phyloP scores from a whole-genome alignment of 305 asterid genomes.

The Fraxinus latifolia region DNA sequence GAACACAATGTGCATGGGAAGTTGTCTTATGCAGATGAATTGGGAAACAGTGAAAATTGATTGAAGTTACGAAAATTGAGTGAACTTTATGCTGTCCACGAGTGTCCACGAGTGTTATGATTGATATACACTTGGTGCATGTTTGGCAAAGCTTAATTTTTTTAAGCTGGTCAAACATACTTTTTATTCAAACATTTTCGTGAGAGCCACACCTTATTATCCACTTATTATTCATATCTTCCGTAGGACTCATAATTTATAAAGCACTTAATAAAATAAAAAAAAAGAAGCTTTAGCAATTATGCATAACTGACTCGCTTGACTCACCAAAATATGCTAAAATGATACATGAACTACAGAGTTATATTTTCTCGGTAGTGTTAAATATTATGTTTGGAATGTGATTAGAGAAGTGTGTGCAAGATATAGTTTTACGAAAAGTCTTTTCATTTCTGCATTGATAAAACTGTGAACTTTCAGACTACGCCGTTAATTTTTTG shows the following conservation, averaged over 20 bases:
- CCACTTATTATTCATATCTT: not conserved
- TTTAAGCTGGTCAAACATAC: not conserved
- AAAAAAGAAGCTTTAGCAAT: not conserved
- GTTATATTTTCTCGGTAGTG: not conserved
- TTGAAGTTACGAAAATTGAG: not conserved
- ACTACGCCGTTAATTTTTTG: not conserved
- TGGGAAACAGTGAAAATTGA: not conserved
- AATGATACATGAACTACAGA: not conserved
- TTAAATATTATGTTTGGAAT: not conserved
- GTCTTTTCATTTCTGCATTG: not conserved
- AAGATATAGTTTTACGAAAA: not conserved
- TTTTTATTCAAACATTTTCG: not conserved
- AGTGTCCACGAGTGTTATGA: not conserved
- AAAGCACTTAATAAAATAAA: not conserved
- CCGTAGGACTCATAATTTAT: not conserved
- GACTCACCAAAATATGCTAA: not conserved
- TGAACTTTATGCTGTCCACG: not conserved
- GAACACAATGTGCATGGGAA: not conserved
- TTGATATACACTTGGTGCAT: not conserved
- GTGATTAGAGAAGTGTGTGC: not conserved
- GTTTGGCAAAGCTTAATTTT: not conserved
- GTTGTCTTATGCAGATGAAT: not conserved
- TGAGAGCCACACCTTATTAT: not conserved
- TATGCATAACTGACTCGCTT: not conserved
- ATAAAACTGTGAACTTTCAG: not conserved